A percentile compares a stretch with the other conserved stretches of the same genome.
Conservation (phyloP, 2,329 filamentous ascomycete genomes). For the Phoma sp. region DNA sequence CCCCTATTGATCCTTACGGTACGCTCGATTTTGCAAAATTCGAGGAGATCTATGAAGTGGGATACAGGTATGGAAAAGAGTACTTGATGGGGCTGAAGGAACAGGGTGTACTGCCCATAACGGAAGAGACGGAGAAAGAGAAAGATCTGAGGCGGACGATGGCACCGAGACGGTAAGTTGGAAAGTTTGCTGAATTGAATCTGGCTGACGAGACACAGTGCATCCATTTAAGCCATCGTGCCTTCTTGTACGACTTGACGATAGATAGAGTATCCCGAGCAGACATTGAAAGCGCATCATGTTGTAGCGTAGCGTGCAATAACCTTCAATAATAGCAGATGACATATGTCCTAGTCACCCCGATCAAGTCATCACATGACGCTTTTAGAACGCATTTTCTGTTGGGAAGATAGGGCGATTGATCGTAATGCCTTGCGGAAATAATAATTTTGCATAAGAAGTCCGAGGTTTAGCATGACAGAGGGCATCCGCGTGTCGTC, state of each 20-base stretch:
- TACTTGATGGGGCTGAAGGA: slow-evolving; percentile 79
- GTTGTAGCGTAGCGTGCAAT: no score
- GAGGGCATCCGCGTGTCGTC: neutral
- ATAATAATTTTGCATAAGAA: neutral
- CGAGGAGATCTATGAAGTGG: slow-evolving; percentile 92
- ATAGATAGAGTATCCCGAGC: no score
- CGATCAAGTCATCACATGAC: no score
- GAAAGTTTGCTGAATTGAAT: no score
- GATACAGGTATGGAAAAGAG: slow-evolving; percentile 83
- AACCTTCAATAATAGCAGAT: no score
- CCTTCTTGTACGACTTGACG: no score
- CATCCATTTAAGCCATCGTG: slow-evolving; percentile 3
- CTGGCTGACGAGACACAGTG: slow-evolving; percentile 8
- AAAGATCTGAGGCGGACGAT: slow-evolving; percentile 59
- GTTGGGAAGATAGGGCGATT: neutral
- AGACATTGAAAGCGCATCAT: no score
- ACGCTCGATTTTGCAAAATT: slow-evolving; percentile 97
- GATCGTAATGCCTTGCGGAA: neutral
- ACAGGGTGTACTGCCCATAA: slow-evolving; percentile 72
- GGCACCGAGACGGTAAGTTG: slow-evolving; percentile 45
- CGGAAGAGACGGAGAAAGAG: slow-evolving; percentile 58
- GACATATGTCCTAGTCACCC: no score
- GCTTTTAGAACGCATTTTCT: neutral
- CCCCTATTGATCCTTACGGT: slow-evolving; percentile 90
- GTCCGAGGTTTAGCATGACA: neutral